Evolutionary conservation across 2,329 filamentous ascomycete genomes (phyloP).

Genomic region (Phialocephala subalpina): DNA sequence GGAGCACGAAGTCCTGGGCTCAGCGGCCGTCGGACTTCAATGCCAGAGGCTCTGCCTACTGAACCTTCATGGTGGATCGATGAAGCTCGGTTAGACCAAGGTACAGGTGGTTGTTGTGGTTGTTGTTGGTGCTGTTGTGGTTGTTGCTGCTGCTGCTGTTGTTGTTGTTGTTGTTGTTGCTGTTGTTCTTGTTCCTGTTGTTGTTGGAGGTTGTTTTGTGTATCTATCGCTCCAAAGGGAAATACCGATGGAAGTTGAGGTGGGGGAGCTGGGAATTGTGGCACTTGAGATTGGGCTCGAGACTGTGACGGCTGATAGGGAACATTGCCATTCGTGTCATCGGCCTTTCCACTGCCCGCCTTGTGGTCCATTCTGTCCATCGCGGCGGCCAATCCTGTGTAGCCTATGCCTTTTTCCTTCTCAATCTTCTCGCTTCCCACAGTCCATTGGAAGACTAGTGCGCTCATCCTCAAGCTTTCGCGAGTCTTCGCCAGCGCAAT

Average conservation of each 20-base stretch:
- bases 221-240: slow-evolving; percentile 9
- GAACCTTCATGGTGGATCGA: slow-evolving; percentile 27
- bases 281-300: not conserved
- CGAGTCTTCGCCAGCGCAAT: slow-evolving; percentile 63
- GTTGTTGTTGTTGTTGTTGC: no score
- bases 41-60: not conserved
- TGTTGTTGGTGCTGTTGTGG: slow-evolving; percentile 11
- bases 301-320: not conserved
- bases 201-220: slow-evolving; percentile 15
- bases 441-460: slow-evolving; percentile 71
- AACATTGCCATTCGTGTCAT: not conserved
- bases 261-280: slow-evolving; percentile 15
- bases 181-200: no score
- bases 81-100: slow-evolving; percentile 30
- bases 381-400: slow-evolving; percentile 70
- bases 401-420: slow-evolving; percentile 69
- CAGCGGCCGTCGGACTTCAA: not conserved
- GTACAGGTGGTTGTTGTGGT: slow-evolving; percentile 22
- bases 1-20: slow-evolving; percentile 8
- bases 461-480: slow-evolving; percentile 69
- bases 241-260: not conserved
- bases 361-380: slow-evolving; percentile 57
- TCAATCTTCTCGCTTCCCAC: slow-evolving; percentile 66
- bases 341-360: slow-evolving; percentile 11
- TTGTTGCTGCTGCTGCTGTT: no score